These are phyloP conservation scores for Cydonia oblonga DNA, from an alignment of 331 rosid genomes.

Conservation along the genomic window DNA sequence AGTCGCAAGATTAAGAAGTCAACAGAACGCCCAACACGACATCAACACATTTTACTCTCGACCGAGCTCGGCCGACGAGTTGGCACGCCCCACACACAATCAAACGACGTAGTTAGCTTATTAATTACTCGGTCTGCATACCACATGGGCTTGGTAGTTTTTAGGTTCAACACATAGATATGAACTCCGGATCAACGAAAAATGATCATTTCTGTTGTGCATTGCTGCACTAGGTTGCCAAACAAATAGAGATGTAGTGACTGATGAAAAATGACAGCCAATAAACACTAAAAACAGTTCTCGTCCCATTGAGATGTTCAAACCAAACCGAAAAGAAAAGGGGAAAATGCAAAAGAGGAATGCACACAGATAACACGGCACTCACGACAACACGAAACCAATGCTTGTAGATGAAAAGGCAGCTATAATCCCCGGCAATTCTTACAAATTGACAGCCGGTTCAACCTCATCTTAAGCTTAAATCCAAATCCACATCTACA, in stretches of 20 bases:
- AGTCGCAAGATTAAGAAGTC: too few species aligned
- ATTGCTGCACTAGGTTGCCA: background rate
- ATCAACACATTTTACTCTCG: too few species aligned
- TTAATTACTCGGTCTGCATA: too few species aligned
- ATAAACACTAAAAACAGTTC: background rate
- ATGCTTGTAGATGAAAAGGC: background rate
- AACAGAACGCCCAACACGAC: too few species aligned
- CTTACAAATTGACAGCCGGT: conserved; percentile 13
- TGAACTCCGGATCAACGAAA: background rate
- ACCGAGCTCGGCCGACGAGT: too few species aligned
- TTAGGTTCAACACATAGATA: too few species aligned
- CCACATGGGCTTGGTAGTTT: too few species aligned
- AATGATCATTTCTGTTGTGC: background rate
- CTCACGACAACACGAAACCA: conserved; percentile 18
- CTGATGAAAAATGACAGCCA: background rate
- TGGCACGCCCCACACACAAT: too few species aligned
- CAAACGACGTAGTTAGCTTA: too few species aligned
- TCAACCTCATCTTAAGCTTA: background rate
- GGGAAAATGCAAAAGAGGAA: background rate
- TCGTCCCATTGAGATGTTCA: background rate
- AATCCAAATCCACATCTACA: conserved; percentile 19
- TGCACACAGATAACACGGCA: conserved; percentile 19
- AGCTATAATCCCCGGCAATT: conserved; percentile 12
- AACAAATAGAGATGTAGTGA: background rate
- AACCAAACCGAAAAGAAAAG: background rate